phyloP scores from a whole-genome alignment of 257 asterid species.

The Solanum chaucha region DNA sequence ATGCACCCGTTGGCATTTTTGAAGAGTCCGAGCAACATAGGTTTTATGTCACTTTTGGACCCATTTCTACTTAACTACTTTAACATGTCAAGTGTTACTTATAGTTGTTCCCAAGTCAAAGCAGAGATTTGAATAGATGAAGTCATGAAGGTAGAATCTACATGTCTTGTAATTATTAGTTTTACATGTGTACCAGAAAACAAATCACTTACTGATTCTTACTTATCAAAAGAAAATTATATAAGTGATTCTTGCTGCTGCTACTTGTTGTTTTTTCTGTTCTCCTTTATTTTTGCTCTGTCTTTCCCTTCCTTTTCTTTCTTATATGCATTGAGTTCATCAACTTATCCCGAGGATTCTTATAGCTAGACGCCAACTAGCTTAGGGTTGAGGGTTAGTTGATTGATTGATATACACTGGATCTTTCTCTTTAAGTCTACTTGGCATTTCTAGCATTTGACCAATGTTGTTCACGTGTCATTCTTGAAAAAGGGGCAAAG shows the following conservation, averaged over 20 bases:
- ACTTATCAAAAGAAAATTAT: neutral
- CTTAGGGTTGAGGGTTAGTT: neutral
- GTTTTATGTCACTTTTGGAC: neutral
- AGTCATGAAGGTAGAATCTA: neutral
- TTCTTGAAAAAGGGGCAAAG: neutral
- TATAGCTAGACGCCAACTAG: neutral
- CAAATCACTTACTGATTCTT: neutral
- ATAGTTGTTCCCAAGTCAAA: neutral
- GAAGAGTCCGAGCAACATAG: no score
- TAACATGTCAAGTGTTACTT: neutral
- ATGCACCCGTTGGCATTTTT: no score
- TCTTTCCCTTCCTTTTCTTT: neutral
- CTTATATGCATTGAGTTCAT: neutral
- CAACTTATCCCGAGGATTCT: neutral
- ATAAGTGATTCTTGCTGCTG: neutral
- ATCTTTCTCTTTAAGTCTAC: neutral
- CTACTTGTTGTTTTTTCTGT: neutral
- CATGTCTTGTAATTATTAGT: neutral
- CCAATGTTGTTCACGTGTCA: neutral
- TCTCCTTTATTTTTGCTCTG: neutral
- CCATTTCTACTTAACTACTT: neutral
- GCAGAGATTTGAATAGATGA: neutral
- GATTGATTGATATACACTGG: neutral
- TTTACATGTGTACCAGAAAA: neutral
- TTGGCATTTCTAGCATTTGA: neutral